These are phyloP conservation scores for Cyberlindnera lachancei DNA, from an alignment of 805 yeast genomes.

Conservation along the genomic window DNA sequence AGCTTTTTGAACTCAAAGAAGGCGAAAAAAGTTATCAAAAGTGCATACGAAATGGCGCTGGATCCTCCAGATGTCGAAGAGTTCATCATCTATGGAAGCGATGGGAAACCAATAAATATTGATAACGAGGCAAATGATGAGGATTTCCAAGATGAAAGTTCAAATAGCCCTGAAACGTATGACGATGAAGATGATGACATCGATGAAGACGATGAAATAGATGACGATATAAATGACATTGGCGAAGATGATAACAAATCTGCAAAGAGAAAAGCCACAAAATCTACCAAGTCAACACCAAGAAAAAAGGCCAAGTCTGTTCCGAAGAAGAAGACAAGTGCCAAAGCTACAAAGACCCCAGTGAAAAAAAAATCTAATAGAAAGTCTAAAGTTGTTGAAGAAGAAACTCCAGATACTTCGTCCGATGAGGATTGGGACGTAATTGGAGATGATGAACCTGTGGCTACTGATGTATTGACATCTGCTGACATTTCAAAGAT, in stretches of 20 bases:
- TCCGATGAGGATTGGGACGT: conserved; percentile 22
- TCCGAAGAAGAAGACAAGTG: conserved; percentile 6
- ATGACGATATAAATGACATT: conserved; percentile 11
- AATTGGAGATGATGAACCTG: conserved; percentile 12
- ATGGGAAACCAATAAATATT: conserved; percentile 31
- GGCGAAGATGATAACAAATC: conserved; percentile 11
- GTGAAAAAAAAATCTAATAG: background rate
- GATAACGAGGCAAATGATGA: conserved; percentile 27
- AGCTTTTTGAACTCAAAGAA: conserved; percentile 30
- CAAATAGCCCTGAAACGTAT: too few species aligned
- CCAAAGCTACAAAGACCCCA: conserved; percentile 3
- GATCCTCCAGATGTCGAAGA: conserved; percentile 43
- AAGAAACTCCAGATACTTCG: conserved; percentile 17
- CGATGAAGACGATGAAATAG: conserved; percentile 21
- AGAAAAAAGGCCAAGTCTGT: conserved; percentile 5
- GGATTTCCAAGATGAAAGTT: conserved; percentile 19
- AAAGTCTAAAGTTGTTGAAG: conserved; percentile 6
- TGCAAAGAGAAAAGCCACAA: conserved; percentile 9
- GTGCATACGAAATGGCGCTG: conserved; percentile 48
- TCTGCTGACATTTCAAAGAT: conserved; percentile 9
- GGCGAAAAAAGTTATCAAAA: conserved; percentile 36
- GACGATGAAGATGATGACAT: conserved; percentile 25
- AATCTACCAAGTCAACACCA: conserved; percentile 7
- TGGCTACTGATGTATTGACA: conserved; percentile 13
- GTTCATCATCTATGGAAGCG: conserved; percentile 33